These are phyloP conservation scores for Paracorniculantispora psalliotae DNA, from an alignment of 2,329 filamentous ascomycete species.

Conservation along the genomic window DNA sequence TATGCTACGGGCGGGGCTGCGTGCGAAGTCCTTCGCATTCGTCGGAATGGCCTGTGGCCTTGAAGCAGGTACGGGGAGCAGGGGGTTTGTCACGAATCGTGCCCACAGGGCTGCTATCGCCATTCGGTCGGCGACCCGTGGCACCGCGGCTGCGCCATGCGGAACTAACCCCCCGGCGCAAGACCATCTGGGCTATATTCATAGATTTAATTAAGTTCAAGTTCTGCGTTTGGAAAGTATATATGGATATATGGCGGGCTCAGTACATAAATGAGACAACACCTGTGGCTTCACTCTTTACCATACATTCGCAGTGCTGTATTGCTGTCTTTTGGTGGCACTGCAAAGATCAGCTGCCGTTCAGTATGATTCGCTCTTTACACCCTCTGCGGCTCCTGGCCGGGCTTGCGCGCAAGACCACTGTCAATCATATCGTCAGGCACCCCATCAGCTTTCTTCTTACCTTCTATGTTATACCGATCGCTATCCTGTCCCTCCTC, in stretches of 20 bases:
- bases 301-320: too few relatives aligned
- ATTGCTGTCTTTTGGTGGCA: too few relatives aligned
- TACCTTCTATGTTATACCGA: conserved; percentile 22
- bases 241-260: too few relatives aligned
- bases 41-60: background rate
- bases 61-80: background rate
- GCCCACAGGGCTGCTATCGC: background rate
- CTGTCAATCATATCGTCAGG: conserved; percentile 19
- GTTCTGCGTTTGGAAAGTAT: too few relatives aligned
- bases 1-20: conserved; percentile 1
- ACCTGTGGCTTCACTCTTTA: background rate
- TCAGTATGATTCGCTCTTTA: background rate
- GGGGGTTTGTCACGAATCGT: background rate
- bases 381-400: conserved; percentile 8
- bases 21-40: conserved; percentile 7
- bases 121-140: background rate
- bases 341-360: background rate
- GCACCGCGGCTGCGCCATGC: too few relatives aligned
- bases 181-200: too few relatives aligned
- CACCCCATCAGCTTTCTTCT: conserved; percentile 22
- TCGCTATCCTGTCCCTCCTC: conserved; percentile 25
- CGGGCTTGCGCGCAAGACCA: conserved; percentile 21
- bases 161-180: too few relatives aligned
- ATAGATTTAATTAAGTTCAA: too few relatives aligned
- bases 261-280: too few relatives aligned